These are phyloP conservation scores for Hypoxylon sp. DNA, from an alignment of 2,329 filamentous ascomycete species.

Conservation along the genomic window DNA sequence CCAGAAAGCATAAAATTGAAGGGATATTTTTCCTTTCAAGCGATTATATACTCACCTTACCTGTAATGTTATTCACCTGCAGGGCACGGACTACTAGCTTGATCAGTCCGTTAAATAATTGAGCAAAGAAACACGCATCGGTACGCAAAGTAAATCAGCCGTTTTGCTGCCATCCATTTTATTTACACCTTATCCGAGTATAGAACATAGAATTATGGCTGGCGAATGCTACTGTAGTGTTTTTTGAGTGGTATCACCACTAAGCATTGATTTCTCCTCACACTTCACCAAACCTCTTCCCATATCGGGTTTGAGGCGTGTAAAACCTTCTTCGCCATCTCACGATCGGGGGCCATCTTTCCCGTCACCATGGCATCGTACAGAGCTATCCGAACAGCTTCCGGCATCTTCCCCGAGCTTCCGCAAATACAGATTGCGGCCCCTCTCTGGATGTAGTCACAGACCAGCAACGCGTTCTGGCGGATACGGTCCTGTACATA, in stretches of 20 bases:
- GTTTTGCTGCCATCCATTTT: neutral
- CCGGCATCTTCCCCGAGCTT: constrained; percentile 71
- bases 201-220: neutral
- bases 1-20: neutral
- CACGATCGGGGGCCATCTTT: constrained; percentile 53
- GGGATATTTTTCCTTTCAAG: neutral
- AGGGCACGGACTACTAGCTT: neutral
- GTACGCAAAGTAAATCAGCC: neutral
- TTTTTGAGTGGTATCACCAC: neutral
- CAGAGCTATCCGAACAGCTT: constrained; percentile 67
- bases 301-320: constrained; percentile 60
- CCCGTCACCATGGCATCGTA: constrained; percentile 63
- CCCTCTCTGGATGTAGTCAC: constrained; percentile 56
- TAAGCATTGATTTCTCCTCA: neutral
- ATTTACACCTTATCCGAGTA: constrained; percentile 2
- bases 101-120: neutral
- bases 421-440: constrained; percentile 70
- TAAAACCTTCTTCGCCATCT: constrained; percentile 58
- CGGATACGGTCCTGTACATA: constrained; percentile 71
- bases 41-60: neutral
- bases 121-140: neutral
- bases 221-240: neutral
- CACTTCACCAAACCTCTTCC: constrained; percentile 71
- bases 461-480: constrained; percentile 58
- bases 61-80: neutral